phyloP scores from a whole-genome alignment of 2,329 filamentous ascomycete species.

The Arachnomyces sp. region DNA sequence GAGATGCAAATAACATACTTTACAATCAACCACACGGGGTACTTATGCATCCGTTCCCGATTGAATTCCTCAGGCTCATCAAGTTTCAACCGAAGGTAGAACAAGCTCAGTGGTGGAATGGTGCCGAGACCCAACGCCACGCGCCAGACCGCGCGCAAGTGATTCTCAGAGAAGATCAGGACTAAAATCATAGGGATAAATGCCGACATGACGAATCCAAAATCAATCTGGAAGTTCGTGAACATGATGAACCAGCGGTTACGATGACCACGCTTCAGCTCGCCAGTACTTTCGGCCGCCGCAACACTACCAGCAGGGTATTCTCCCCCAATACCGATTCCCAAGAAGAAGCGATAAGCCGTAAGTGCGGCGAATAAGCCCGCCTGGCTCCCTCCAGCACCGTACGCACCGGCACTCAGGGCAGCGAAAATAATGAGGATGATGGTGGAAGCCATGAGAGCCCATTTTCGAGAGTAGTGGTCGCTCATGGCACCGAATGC shows the following conservation, averaged over 20 bases:
- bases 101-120: slow-evolving; percentile 64
- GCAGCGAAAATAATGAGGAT: slow-evolving; percentile 81
- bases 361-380: slow-evolving; percentile 72
- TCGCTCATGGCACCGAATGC: slow-evolving; percentile 47
- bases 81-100: slow-evolving; percentile 63
- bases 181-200: slow-evolving; percentile 64
- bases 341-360: slow-evolving; percentile 75
- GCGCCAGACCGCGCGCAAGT: slow-evolving; percentile 72
- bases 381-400: slow-evolving; percentile 55
- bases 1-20: slow-evolving; percentile 27
- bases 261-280: slow-evolving; percentile 69
- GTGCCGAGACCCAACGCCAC: slow-evolving; percentile 69
- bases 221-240: slow-evolving; percentile 80
- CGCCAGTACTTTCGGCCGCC: slow-evolving; percentile 73
- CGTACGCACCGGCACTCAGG: slow-evolving; percentile 68
- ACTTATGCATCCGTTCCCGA: slow-evolving; percentile 59
- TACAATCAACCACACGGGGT: slow-evolving; percentile 43
- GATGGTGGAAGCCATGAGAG: slow-evolving; percentile 69
- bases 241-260: slow-evolving; percentile 89
- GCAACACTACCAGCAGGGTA: slow-evolving; percentile 61
- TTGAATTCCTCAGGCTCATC: slow-evolving; percentile 72
- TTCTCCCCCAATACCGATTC: slow-evolving; percentile 66
- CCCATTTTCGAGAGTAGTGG: slow-evolving; percentile 75
- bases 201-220: slow-evolving; percentile 72
- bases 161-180: slow-evolving; percentile 50